A percentile compares a stretch with the other conserved stretches of the same genome.
phyloP scores from a whole-genome alignment of 1,139 yeast species.

The Lodderomyces beijingensis region DNA sequence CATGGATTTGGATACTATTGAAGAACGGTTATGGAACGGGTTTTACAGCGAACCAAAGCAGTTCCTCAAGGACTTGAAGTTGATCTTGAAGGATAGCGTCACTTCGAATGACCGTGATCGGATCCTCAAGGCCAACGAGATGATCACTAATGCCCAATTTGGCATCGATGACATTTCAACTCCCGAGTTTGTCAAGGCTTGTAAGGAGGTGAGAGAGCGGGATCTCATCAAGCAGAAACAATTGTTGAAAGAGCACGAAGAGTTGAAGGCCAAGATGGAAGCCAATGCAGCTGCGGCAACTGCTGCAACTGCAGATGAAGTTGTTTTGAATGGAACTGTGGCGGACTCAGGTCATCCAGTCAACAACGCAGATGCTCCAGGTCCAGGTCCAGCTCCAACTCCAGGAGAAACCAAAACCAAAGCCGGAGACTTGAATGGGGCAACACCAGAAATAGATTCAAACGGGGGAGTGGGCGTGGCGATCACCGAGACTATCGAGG shows the following conservation, averaged over 20 bases:
- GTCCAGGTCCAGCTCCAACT: too few relatives aligned
- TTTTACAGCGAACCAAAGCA: constrained; percentile 91
- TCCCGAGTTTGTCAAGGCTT: constrained; percentile 69
- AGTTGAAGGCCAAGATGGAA: constrained; percentile 20
- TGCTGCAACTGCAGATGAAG: background rate
- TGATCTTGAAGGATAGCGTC: constrained; percentile 76
- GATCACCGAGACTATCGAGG: too few relatives aligned
- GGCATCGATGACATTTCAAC: constrained; percentile 85
- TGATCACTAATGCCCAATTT: constrained; percentile 95
- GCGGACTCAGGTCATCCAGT: background rate
- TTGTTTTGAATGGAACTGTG: background rate
- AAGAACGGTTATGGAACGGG: constrained; percentile 96
- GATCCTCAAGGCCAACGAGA: constrained; percentile 84
- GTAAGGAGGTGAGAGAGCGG: constrained; percentile 68
- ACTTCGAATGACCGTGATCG: constrained; percentile 81
- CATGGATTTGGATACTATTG: constrained; percentile 91
- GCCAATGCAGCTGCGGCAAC: background rate
- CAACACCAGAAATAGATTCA: too few relatives aligned
- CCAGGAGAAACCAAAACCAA: too few relatives aligned
- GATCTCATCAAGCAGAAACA: constrained; percentile 55
- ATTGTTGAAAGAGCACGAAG: constrained; percentile 37
- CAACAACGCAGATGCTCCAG: background rate
- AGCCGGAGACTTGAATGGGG: too few relatives aligned
- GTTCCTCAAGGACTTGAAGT: constrained; percentile 75
- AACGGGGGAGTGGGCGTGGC: too few relatives aligned